A percentile compares a stretch with the other conserved stretches of the same genome.
Conservation (phyloP, 768 basidiomycete species). For the Mycena galericulata region DNA sequence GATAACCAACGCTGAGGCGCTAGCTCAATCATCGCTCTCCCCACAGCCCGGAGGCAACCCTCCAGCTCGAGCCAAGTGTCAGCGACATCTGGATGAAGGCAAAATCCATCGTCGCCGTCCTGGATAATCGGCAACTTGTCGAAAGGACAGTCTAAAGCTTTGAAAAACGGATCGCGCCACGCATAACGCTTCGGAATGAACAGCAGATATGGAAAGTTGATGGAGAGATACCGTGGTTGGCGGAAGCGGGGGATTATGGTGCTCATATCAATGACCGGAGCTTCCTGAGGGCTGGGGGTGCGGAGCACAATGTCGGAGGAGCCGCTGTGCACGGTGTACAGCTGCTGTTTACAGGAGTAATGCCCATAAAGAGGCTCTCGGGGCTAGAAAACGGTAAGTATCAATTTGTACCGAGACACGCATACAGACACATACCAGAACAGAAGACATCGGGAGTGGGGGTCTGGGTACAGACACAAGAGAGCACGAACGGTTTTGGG, state of each 20-base stretch:
- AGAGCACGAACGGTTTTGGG: too few relatives aligned
- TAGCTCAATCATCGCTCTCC: neutral
- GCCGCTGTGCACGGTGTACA: constrained; percentile 4
- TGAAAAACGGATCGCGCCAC: neutral
- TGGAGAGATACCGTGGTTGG: neutral
- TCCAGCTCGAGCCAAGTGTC: neutral
- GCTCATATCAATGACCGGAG: neutral
- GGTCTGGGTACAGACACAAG: neutral
- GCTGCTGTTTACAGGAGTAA: neutral
- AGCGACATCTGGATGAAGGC: neutral
- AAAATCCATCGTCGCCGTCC: neutral
- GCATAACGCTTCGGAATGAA: neutral
- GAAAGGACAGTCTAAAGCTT: neutral
- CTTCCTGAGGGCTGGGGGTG: constrained; percentile 2
- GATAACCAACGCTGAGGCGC: neutral
- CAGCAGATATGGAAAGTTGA: neutral
- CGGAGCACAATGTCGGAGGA: neutral
- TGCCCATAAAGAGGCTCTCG: neutral
- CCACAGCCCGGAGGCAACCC: neutral
- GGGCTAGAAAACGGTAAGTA: neutral
- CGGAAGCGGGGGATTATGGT: neutral
- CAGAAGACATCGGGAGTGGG: neutral
- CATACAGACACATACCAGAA: neutral
- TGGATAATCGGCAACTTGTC: neutral
- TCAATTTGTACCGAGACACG: neutral